Base-by-base conservation (phyloP, 345 rosid species). In the Ceriops zippeliana region DNA sequence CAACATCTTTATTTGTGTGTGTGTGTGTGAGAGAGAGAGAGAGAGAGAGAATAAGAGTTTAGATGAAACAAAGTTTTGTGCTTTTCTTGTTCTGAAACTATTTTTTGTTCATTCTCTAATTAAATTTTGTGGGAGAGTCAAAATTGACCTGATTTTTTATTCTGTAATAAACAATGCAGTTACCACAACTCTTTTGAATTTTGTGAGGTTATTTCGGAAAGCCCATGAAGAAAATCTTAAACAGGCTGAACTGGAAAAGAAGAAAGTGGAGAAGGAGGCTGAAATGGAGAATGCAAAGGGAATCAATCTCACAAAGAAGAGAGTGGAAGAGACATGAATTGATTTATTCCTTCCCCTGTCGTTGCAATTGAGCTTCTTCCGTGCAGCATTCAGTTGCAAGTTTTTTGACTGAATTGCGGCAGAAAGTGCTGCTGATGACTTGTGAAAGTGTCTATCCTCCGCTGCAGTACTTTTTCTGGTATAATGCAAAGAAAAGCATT, bases 151-250 rank as follows among this genome's bases (percentile, higher is more conserved):
- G 20, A 28, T 69, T 15, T 30, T 13, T 13, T 42, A 13, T 42
- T 42, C 49, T 70, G 61, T 56, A 57, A 58, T 66, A 31, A 38
- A 67, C 57, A 62, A 57, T 83, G 80, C 98, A 95, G 99, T 96
- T 75, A 89, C 82, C 53, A 83, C 93, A 8, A 96, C 98, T 37
- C 89, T 96, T 60, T 77, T 89, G 68, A 96, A 85, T 73, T 96
- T 96, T 79, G 88, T 85, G 82, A 85, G 83, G 75, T 73, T 92
- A 82, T 96, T 96, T 58, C 90, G 90, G 70, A 90, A 83, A 86
- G 96, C 99, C 61, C 98, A 92, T 58, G 98, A 96, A 68, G 99
- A 96, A 79, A 96, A 92, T 69, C 13, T 81, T 70, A 96, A 96
- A 72, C 93, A 89, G 82, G 92, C 82, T 11, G 99, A 96, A 81